Evolutionary conservation across 768 basidiomycete species (phyloP).

Genomic region (Leccinum obscurum): DNA sequence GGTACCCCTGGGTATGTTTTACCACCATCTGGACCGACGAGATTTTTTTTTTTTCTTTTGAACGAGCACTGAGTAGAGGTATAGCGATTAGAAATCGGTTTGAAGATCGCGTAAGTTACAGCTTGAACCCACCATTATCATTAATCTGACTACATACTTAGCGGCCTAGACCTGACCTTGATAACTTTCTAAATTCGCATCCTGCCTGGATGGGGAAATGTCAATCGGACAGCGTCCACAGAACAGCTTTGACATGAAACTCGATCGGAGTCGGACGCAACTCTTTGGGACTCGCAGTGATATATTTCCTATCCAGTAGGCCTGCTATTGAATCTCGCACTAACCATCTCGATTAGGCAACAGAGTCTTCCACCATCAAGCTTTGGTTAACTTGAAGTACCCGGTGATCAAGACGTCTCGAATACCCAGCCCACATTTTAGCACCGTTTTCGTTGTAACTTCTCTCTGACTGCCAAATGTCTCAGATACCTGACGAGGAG

Average conservation of each 20-base stretch:
- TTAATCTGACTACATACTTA: too few relatives aligned
- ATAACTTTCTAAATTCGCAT: not conserved
- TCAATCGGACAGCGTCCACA: not conserved
- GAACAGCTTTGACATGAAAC: not conserved
- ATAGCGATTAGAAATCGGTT: not conserved
- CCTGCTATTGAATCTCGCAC: not conserved
- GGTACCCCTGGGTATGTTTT: too few relatives aligned
- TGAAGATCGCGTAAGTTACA: too few relatives aligned
- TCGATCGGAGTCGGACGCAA: not conserved
- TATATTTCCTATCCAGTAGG: not conserved
- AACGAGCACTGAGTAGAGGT: constrained; percentile 37
- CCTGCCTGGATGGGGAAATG: not conserved
- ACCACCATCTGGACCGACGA: constrained; percentile 29
- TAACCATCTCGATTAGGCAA: not conserved
- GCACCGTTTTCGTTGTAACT: not conserved
- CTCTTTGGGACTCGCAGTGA: too few relatives aligned
- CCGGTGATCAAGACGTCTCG: too few relatives aligned
- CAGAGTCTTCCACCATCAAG: not conserved
- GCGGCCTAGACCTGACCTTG: not conserved
- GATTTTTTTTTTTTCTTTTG: constrained; percentile 13
- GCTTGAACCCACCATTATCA: too few relatives aligned
- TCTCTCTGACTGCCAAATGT: constrained; percentile 2
- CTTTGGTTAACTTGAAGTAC: not conserved
- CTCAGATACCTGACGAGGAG: constrained; percentile 49
- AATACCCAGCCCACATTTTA: not conserved